Conservation (phyloP, 2,329 filamentous ascomycete genomes). For the Tothia fuscella region DNA sequence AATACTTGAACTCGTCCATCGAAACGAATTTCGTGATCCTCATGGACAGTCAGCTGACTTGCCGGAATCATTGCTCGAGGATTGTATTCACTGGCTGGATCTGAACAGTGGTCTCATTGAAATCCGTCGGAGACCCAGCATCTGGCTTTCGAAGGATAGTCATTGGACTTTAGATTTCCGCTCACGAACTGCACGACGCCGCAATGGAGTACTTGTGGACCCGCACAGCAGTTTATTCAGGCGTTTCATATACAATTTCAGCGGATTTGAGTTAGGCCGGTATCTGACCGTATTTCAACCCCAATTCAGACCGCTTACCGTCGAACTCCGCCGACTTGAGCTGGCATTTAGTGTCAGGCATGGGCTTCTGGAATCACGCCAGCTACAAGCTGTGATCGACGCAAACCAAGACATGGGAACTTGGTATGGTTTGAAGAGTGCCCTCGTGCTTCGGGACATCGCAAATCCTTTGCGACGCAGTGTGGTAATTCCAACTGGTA, state of each 20-base stretch:
- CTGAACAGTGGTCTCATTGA: conserved; percentile 35
- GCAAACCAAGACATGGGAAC: conserved; percentile 47
- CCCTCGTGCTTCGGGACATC: conserved; percentile 42
- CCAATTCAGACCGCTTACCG: conserved; percentile 19
- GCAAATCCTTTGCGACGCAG: conserved; percentile 32
- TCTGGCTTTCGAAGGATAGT: conserved; percentile 26
- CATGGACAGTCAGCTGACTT: conserved; percentile 32
- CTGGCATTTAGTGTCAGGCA: conserved; percentile 38
- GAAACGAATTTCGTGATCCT: conserved; percentile 16
- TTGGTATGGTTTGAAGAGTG: conserved; percentile 47
- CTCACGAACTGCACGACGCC: conserved; percentile 18
- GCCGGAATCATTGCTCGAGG: conserved; percentile 37
- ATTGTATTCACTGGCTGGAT: conserved; percentile 51
- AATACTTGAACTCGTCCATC: conserved; percentile 26
- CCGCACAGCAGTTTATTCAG: conserved; percentile 32
- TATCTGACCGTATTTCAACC: conserved; percentile 39
- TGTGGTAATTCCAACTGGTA: conserved; percentile 43
- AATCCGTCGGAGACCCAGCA: conserved; percentile 34
- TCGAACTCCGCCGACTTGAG: conserved; percentile 43
- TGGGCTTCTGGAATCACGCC: conserved; percentile 32
- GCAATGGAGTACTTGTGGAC: conserved; percentile 33
- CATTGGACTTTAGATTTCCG: conserved; percentile 31
- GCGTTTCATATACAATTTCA: conserved; percentile 34
- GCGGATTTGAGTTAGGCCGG: conserved; percentile 34
- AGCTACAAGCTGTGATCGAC: conserved; percentile 44